A percentile compares a stretch with the other conserved stretches of the same genome.
Evolutionary conservation across 208 protist species (phyloP).

Genomic region (Acanthamoeba rhysodes): DNA sequence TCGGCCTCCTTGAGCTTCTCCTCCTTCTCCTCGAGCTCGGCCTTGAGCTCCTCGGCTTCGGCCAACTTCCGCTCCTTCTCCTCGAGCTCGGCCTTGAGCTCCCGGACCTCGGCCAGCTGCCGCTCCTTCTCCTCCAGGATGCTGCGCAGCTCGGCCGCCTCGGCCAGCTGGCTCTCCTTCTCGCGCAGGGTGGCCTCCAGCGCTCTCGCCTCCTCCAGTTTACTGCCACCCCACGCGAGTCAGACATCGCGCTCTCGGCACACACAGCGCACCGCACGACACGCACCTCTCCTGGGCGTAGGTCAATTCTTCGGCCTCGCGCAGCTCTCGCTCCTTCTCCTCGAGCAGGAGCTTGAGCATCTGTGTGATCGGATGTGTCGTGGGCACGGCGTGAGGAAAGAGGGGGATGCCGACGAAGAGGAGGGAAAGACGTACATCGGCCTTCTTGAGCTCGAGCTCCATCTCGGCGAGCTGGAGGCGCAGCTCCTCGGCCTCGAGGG

Average conservation of each 20-base stretch:
- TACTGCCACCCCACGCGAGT: neutral
- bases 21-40: conserved; percentile 48
- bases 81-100: conserved; percentile 18
- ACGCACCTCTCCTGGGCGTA: conserved; percentile 33
- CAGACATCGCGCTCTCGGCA: neutral
- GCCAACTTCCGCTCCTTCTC: conserved; percentile 13
- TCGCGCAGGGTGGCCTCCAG: neutral
- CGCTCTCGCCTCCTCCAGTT: conserved; percentile 22
- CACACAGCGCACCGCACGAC: neutral
- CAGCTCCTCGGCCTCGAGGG: conserved; percentile 38
- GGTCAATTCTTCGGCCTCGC: conserved; percentile 16
- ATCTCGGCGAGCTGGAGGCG: conserved; percentile 15
- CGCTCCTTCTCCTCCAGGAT: conserved; percentile 31
- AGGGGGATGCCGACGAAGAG: neutral
- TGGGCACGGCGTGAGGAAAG: too few species aligned
- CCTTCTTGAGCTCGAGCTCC: conserved; percentile 56
- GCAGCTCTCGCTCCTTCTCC: conserved; percentile 51
- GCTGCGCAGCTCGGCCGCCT: neutral
- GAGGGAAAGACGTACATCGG: neutral
- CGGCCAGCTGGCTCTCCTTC: conserved; percentile 41
- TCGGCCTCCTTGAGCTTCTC: neutral
- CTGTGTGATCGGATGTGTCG: neutral
- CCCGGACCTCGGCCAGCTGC: neutral
- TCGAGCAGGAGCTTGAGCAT: conserved; percentile 34
- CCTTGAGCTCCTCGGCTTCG: conserved; percentile 33